Evolutionary conservation across 192 early-diverging fungal genomes (phyloP), one percentile per base, ranked within the genome.

Genomic region (Backusella australiensis): DNA sequence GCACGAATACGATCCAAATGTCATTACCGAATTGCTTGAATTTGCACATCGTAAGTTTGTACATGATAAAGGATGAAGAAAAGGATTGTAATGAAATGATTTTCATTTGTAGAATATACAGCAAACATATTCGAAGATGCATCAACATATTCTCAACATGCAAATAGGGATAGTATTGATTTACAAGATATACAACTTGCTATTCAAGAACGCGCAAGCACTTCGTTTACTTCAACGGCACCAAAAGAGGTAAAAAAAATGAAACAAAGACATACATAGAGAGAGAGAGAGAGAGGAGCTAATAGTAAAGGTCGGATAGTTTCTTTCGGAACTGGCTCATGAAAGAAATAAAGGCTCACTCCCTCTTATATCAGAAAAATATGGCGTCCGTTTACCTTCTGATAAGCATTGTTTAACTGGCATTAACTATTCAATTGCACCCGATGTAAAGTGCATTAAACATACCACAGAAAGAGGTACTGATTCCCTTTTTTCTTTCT

Each of bases 1-100:
- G 14, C 86, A 93, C 35, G 94, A 97, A 74, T 96, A 93, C 79
- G 95, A 97, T 71, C 94, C 95, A 17, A 89, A 92, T 79, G 96
- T 97, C n/a, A 90, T 97, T 29, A 92, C 94, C 49, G 95, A 95
- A 77, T 78, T 98, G 63, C 86, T 97, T n/a, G 96, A 99, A 82
- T 97, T 97, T 83, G 90, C 94, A 41, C 93, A 97, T 84, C 83
- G 94, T 94, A 83, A 44, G 87, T 84, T 63, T 12, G 23, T 12
- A 63, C 12, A 26, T 14, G 23, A 12, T 63, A 9, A 29, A 4
- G 7, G 11, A 14, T 23, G 12, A 26, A 63, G 7, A 63, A 29
- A 7, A 12, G 12, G 23, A 63, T 26, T 52, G 17, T 26, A 49
- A n/a, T 39, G 21, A 23, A 32, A 9, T 66, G 15, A 34, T 26